A percentile compares a stretch with the other conserved stretches of the same genome.
Conservation (phyloP, 2,329 filamentous ascomycete species). For the Neonectria hederae region DNA sequence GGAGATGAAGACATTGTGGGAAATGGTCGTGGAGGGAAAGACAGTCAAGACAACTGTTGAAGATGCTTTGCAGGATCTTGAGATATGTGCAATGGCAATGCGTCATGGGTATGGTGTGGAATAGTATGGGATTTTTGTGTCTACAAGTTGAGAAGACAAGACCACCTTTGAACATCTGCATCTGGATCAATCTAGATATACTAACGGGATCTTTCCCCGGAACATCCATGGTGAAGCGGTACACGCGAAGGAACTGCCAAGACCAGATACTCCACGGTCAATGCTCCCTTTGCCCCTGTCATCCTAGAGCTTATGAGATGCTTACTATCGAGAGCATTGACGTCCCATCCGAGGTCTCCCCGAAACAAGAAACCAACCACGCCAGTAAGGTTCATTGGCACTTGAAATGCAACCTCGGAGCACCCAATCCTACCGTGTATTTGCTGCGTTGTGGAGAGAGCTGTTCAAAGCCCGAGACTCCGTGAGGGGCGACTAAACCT, state of each 20-base stretch:
- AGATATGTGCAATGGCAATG: slow-evolving; percentile 42
- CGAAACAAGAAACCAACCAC: not conserved
- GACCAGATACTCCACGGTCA: too few relatives aligned
- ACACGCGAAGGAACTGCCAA: too few relatives aligned
- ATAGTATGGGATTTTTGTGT: too few relatives aligned
- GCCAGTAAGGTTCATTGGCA: not conserved
- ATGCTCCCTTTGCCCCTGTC: not conserved
- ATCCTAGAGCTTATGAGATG: too few relatives aligned
- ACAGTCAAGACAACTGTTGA: slow-evolving; percentile 41
- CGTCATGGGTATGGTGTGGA: not conserved
- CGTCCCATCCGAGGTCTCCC: not conserved
- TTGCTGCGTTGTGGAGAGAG: not conserved
- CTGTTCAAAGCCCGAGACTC: not conserved
- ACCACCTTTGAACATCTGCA: too few relatives aligned
- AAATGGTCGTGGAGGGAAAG: slow-evolving; percentile 34
- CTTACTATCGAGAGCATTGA: too few relatives aligned
- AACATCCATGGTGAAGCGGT: too few relatives aligned
- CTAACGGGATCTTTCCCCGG: too few relatives aligned
- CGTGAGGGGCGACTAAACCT: not conserved
- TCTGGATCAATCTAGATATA: too few relatives aligned
- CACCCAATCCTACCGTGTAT: not conserved
- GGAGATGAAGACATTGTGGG: slow-evolving; percentile 49
- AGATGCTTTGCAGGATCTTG: slow-evolving; percentile 45
- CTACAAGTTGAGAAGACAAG: too few relatives aligned
- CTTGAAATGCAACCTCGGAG: not conserved